Evolutionary conservation across 768 basidiomycete species (phyloP), one percentile per base, ranked within the genome.

Genomic region (Boletus patriciae): DNA sequence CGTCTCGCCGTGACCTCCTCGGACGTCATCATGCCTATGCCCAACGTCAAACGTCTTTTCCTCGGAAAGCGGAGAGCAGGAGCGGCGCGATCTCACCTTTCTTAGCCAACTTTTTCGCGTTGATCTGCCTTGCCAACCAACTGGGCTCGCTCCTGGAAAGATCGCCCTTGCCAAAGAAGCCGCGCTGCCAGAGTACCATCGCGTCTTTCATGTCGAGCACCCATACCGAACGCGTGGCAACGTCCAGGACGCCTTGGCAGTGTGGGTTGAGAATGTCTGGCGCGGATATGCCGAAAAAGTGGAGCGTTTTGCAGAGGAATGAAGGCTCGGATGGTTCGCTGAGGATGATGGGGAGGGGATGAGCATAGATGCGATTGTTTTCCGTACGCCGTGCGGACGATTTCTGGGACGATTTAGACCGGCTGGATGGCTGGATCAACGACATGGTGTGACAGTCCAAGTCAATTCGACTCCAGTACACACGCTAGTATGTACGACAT

Each of bases 101-200:
- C 63, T 80, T 80, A 54, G 78, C 79, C 47, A 83, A 74, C 59
- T 76, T 70, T 29, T 66, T 73, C 1, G 74, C 78, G 67, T 91
- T 92, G 57, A 88, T 77, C 63, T 92, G 87, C 45, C 97, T 77
- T 19, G 86, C 82, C 57, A 87, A 77, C 97, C 97, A 99, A 53
- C 85, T 92, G 9, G 96, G 95, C 71, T 99, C 97, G 71, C 94
- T 97, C 55, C 97, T 75, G 40, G 92, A 95, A 50, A 99, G 77
- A 68, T 90, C 90, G 1, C 97, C 97, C 72, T 99, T 99, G 23
- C 97, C 97, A 70, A 98, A 99, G 76, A 98, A 98, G 0, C 97
- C 97, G 57, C 90, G 76, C 45, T 83, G 77, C 91, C 97, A 99
- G 37, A 98, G 78, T 6, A 87, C 74, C 60, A 78, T 78, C 43